These are phyloP conservation scores for Coriolopsis trogii DNA, from an alignment of 1,284 basidiomycete species.

Conservation along the genomic window DNA sequence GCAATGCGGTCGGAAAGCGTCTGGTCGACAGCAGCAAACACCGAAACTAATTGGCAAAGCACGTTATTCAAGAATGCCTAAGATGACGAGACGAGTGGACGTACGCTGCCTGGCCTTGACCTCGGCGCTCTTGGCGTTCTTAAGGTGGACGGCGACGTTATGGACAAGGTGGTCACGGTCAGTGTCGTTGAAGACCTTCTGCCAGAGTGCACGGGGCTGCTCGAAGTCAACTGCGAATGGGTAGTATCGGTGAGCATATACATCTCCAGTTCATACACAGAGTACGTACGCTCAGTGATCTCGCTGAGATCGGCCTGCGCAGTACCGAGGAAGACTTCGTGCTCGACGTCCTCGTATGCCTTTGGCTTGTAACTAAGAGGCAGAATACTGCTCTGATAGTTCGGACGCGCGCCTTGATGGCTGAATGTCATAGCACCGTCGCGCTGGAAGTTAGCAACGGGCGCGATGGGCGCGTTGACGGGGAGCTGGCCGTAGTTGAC, in stretches of 20 bases:
- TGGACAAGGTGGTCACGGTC: conserved; percentile 71
- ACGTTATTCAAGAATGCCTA: not conserved
- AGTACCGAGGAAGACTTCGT: conserved; percentile 78
- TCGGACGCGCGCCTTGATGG: conserved; percentile 84
- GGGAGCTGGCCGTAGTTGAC: conserved; percentile 89
- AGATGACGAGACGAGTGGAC: conserved; percentile 31
- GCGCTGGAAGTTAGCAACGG: conserved; percentile 87
- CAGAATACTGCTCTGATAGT: conserved; percentile 80
- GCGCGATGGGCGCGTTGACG: conserved; percentile 79
- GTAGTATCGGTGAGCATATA: not conserved
- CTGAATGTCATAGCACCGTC: conserved; percentile 70
- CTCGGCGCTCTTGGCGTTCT: conserved; percentile 61
- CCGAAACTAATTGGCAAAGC: conserved; percentile 55
- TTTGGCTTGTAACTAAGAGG: conserved; percentile 52
- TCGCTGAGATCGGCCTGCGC: conserved; percentile 77
- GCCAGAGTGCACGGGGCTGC: conserved; percentile 83
- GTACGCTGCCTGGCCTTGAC: conserved; percentile 73
- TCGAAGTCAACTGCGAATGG: conserved; percentile 78
- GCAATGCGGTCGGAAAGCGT: conserved; percentile 75
- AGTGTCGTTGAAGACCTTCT: conserved; percentile 75
- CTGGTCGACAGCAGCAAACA: conserved; percentile 80
- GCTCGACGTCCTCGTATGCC: conserved; percentile 49
- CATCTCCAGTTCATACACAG: not conserved
- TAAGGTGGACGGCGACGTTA: conserved; percentile 80
- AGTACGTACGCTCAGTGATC: conserved; percentile 74